Percentiles rank a stretch among this genome's conserved stretches.
Conservation (phyloP, 495 filamentous ascomycete species). For the Glarea lozoyensis region DNA sequence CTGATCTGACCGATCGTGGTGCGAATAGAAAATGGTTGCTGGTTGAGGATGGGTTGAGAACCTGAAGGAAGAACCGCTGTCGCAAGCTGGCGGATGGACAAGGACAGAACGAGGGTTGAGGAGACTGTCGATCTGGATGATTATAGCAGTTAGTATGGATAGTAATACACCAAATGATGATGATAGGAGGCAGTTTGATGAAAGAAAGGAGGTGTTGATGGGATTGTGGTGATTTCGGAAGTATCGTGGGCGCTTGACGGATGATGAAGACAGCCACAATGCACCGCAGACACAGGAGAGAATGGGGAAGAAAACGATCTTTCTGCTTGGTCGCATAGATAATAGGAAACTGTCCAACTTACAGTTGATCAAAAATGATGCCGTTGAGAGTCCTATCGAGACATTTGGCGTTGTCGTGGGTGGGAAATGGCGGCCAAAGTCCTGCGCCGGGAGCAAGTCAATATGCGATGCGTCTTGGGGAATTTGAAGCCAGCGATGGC, state of each 20-base stretch:
- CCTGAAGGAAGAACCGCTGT: conserved; percentile 8
- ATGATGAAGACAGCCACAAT: conserved; percentile 7
- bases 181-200: conserved; percentile 13
- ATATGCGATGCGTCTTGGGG: conserved; percentile 5
- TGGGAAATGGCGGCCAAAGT: conserved; percentile 13
- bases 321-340: conserved; percentile 20
- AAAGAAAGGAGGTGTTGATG: conserved; percentile 14
- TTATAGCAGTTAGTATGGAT: conserved; percentile 9
- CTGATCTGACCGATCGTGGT: conserved; percentile 1
- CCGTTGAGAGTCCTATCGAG: conserved; percentile 19
- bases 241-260: conserved; percentile 14
- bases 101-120: conserved; percentile 15
- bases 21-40: conserved; percentile 5
- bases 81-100: conserved; percentile 18
- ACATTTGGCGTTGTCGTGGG: conserved; percentile 17
- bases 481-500: conserved; percentile 2
- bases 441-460: conserved; percentile 12
- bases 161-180: conserved; percentile 6
- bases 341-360: conserved; percentile 14
- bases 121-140: conserved; percentile 11
- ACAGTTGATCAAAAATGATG: conserved; percentile 18
- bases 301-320: conserved; percentile 1
- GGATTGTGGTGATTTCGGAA: conserved; percentile 14
- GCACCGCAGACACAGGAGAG: conserved; percentile 2
- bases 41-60: conserved; percentile 5